Evolutionary conservation across 768 basidiomycete genomes (phyloP).

Genomic region (Lentinula edodes): DNA sequence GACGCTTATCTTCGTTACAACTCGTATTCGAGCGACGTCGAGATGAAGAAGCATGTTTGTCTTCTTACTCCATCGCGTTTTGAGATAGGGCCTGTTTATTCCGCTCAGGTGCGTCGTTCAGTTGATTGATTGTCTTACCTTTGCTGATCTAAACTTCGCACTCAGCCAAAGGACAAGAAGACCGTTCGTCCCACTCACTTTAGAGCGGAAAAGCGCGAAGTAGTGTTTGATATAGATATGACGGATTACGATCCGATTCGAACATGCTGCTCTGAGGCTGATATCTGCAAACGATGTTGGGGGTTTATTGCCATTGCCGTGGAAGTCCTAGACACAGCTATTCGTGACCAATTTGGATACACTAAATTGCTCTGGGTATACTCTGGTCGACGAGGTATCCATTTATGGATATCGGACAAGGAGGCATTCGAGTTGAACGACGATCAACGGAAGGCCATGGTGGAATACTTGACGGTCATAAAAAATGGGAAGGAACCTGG

Average conservation of each 20-base stretch:
- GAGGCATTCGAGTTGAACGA: slow-evolving; percentile 88
- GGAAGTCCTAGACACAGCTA: slow-evolving; percentile 69
- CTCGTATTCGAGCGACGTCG: slow-evolving; percentile 79
- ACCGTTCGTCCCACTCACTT: slow-evolving; percentile 65
- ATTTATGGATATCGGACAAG: slow-evolving; percentile 93
- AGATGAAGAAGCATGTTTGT: slow-evolving; percentile 87
- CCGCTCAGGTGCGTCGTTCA: slow-evolving; percentile 59
- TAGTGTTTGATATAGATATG: slow-evolving; percentile 99
- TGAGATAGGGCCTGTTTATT: slow-evolving; percentile 95
- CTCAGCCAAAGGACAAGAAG: slow-evolving; percentile 85
- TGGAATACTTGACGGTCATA: slow-evolving; percentile 82
- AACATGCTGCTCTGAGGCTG: slow-evolving; percentile 89
- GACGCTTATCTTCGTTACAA: slow-evolving; percentile 95
- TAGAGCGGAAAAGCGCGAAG: slow-evolving; percentile 75
- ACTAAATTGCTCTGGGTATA: slow-evolving; percentile 94
- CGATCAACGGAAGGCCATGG: slow-evolving; percentile 81
- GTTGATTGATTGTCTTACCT: not conserved
- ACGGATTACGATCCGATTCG: slow-evolving; percentile 96
- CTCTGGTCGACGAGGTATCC: slow-evolving; percentile 96
- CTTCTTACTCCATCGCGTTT: slow-evolving; percentile 87
- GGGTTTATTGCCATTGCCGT: slow-evolving; percentile 91
- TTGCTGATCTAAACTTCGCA: not conserved
- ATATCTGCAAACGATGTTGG: slow-evolving; percentile 93
- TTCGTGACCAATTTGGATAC: slow-evolving; percentile 90
- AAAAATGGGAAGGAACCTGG: slow-evolving; percentile 75